Conservation (phyloP, 768 basidiomycete genomes). For the Boletus patriciae region DNA sequence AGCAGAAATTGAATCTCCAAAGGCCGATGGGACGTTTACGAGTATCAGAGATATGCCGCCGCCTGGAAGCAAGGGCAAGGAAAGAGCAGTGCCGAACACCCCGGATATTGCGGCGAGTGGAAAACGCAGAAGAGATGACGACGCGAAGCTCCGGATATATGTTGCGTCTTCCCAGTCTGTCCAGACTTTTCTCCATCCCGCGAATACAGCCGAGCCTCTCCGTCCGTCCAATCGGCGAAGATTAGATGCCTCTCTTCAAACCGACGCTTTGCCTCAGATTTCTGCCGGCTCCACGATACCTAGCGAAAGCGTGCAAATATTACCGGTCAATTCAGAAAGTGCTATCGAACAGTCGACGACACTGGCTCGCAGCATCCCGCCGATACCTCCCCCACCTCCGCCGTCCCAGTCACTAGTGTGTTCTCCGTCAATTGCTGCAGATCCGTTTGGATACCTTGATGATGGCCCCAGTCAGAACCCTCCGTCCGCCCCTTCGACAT, state of each 20-base stretch:
- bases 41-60: conserved; percentile 57
- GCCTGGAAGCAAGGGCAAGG: conserved; percentile 57
- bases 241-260: not conserved
- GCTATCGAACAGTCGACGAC: not conserved
- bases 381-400: conserved; percentile 2
- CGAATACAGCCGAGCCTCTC: conserved; percentile 5
- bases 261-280: not conserved
- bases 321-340: not conserved
- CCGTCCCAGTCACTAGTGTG: not conserved
- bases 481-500: conserved; percentile 20
- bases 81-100: conserved; percentile 18
- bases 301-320: not conserved
- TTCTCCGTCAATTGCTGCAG: conserved; percentile 32
- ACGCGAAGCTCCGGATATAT: conserved; percentile 51
- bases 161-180: conserved; percentile 56
- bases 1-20: conserved; percentile 65
- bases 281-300: not conserved
- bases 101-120: conserved; percentile 26
- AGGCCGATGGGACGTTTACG: conserved; percentile 53
- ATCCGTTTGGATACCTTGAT: conserved; percentile 65
- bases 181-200: conserved; percentile 45
- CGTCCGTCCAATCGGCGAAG: conserved; percentile 25
- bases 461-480: conserved; percentile 34
- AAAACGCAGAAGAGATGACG: conserved; percentile 61
- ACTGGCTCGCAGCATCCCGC: not conserved